Base-by-base conservation (phyloP, 495 filamentous ascomycete genomes). In the Astrocystis sublimbata region DNA sequence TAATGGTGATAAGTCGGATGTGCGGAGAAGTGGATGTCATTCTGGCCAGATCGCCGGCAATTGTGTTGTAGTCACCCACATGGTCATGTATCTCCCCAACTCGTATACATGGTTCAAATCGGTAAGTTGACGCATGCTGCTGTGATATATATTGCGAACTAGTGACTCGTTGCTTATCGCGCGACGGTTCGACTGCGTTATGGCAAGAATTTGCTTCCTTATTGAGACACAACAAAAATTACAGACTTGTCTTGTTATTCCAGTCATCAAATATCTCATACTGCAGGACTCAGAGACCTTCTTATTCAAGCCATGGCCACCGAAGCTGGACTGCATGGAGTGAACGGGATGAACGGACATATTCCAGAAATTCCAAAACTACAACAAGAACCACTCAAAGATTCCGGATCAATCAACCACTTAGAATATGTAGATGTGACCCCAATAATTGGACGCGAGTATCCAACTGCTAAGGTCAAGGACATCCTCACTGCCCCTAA, bases 401-500 rank as follows among this genome's bases (percentile, higher is more conserved):
- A 40, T 15, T 81, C 76, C 0, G 85, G 85, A 4, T 75, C 77
- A 0, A 76, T 89, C 0, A 82, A 88, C 28, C 58, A 79, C n/a
- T 85, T 83, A 62, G 76, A 88, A 42, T 81, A 78, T 21, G 83
- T 87, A 58, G 88, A 90, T 38, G 78, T 86, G 2, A 91, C 88
- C 1, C 87, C 88, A 2, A 74, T 87, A 13, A 89, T 91, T 67
- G 88, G 89, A 10, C 77, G 80, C 1, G 89, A 92, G 68, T 92
- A 85, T 62, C 78, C 79, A 9, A 76, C 79, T 13, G 83, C 80
- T 4, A 85, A 82, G 55, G 71, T 92, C 31, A 80, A 79, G 31
- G 83, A 88, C 6, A 81, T 81, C 68, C 77, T 91, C 4, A 72
- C 78, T 9, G 83, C 87, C 12, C 76, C 80, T 0, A 88, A 91